Base-by-base conservation (phyloP, 83 land plant species). In the Isoetes engelmannii region DNA sequence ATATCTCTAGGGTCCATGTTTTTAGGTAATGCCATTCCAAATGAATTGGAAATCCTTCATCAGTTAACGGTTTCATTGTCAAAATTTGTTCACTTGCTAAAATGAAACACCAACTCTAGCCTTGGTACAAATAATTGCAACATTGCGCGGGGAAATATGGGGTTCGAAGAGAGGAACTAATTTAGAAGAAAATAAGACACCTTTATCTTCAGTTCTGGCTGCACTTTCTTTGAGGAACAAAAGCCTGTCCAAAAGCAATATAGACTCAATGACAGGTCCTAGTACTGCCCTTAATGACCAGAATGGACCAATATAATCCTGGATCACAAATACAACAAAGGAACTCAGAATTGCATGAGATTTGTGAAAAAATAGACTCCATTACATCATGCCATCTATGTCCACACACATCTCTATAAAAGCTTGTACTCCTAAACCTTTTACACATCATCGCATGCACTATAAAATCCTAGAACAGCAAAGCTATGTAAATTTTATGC, bases 101-200 rank as follows among this genome's bases (percentile, higher is more conserved):
- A 28, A 28, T 28, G 37, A 2, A 28, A 0, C 37, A 28, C 37
- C 37, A 28, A 2, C 37, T 28, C 37, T 28, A 28, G 37, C 37
- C 2, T 28, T 28, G 37, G 55, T 51, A 51, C 28, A 20, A 59
- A 92, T 76, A 48, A 92, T 82, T 55, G 92, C 98, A 71, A 92
- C 73, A 67, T 92, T 92, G 45, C 98, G 87, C 19, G 98, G 98
- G 15, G 96, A 92, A 42, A 81, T 47, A 21, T 44, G 64, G 44
- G 96, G 96, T 60, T 92, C 84, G 72, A 92, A 92, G 10, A 92
- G 28, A n/a, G 96, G 96, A 10, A 87, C 9, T 58, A 90, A 64
- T 45, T 37, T 45, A 50, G 81, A 84, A 72, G 20, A 57, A 17
- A 74, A 74, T 43, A 7, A 47, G 13, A 45, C 45, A 41, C 49